Evolutionary conservation across 345 rosid species (phyloP).

Genomic region (Eucalyptus sp.): DNA sequence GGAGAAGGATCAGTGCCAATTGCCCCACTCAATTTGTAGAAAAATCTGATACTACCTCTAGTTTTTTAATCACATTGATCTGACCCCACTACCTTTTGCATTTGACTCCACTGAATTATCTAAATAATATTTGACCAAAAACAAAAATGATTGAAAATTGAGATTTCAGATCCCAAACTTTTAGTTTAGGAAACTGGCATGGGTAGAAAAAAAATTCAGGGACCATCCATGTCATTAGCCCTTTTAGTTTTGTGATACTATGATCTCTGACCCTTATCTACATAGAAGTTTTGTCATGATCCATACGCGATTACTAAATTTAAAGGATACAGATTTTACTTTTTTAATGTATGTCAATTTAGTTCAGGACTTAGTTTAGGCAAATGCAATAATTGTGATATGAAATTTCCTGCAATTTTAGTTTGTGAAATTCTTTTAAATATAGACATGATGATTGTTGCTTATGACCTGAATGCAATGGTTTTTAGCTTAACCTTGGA

Average conservation of each 20-base stretch:
- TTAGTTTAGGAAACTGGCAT: background rate
- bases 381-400: background rate
- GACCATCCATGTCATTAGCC: background rate
- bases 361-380: background rate
- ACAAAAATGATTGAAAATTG: background rate
- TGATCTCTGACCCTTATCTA: background rate
- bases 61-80: background rate
- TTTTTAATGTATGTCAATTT: background rate
- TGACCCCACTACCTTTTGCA: background rate
- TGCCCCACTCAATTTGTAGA: background rate
- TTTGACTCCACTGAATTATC: background rate
- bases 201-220: background rate
- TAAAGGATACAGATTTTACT: background rate
- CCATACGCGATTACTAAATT: background rate
- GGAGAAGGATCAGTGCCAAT: background rate
- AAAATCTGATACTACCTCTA: background rate
- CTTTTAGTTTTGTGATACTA: background rate
- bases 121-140: background rate
- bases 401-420: background rate
- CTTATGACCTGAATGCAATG: background rate
- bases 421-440: background rate
- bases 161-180: background rate
- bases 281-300: background rate
- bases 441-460: background rate
- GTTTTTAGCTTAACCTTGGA: background rate